Evolutionary conservation across 345 rosid genomes (phyloP).

Genomic region (Rhizophora mangle): DNA sequence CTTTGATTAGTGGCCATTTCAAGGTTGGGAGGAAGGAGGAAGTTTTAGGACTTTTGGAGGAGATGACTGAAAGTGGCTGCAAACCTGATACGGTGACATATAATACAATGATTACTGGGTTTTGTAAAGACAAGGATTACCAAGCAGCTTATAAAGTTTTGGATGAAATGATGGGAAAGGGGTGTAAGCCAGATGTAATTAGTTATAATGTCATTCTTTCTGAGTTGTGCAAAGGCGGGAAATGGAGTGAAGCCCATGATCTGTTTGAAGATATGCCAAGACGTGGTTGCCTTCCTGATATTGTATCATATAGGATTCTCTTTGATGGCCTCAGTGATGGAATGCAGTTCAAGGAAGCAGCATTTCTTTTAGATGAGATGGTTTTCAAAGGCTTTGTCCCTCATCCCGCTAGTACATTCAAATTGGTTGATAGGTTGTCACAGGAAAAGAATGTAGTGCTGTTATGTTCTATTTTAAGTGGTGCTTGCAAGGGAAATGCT

Average conservation of each 20-base stretch:
- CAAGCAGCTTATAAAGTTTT: conserved; percentile 49
- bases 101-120: conserved; percentile 59
- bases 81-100: conserved; percentile 54
- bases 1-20: conserved; percentile 51
- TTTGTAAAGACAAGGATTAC: conserved; percentile 49
- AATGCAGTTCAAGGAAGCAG: conserved; percentile 52
- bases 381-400: conserved; percentile 68
- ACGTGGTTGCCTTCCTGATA: conserved; percentile 64
- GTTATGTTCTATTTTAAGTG: conserved; percentile 37
- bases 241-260: conserved; percentile 55
- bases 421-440: conserved; percentile 43
- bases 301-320: conserved; percentile 64
- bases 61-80: conserved; percentile 58
- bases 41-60: conserved; percentile 43
- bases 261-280: conserved; percentile 83
- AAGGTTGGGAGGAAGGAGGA: conserved; percentile 54
- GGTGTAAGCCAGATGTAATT: conserved; percentile 60
- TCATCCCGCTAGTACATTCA: conserved; percentile 29
- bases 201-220: conserved; percentile 62
- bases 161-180: conserved; percentile 52
- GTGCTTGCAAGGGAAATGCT: conserved; percentile 41
- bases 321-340: conserved; percentile 61
- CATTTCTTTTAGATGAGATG: conserved; percentile 73
- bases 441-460: conserved; percentile 35
- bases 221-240: conserved; percentile 52